Conservation (phyloP, 75 land plant genomes). For the Sequoiadendron giganteum region DNA sequence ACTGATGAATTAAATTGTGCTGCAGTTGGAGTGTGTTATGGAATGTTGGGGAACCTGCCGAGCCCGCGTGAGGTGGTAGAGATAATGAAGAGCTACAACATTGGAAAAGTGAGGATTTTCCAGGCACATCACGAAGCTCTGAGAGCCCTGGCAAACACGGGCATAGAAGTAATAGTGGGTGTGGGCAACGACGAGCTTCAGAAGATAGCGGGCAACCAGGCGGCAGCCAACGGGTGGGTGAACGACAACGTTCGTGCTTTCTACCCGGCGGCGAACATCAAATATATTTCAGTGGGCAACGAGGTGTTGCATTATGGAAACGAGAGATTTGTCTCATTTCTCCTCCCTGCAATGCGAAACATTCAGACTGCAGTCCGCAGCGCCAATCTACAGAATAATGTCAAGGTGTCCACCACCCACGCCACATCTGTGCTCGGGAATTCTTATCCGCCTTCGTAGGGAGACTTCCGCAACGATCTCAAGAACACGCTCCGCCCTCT, state of each 20-base stretch:
- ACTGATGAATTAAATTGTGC: background rate
- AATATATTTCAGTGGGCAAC: background rate
- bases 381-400: slow-evolving; percentile 19
- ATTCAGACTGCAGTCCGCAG: slow-evolving; percentile 13
- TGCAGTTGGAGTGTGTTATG: background rate
- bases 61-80: background rate
- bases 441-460: slow-evolving; percentile 33
- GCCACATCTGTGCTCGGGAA: background rate
- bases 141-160: background rate
- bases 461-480: slow-evolving; percentile 13
- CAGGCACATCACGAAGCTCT: background rate
- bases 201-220: background rate
- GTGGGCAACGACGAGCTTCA: background rate
- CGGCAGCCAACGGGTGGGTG: background rate
- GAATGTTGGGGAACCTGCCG: background rate
- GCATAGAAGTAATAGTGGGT: background rate
- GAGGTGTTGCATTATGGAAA: background rate
- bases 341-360: slow-evolving; percentile 42
- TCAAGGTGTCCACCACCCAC: slow-evolving; percentile 34
- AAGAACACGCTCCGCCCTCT: slow-evolving; percentile 6
- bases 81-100: background rate
- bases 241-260: background rate
- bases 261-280: background rate
- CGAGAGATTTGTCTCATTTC: background rate
- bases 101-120: background rate